Conservation (phyloP, 2,329 filamentous ascomycete species). For the Arthrobotrys sphaeroides region DNA sequence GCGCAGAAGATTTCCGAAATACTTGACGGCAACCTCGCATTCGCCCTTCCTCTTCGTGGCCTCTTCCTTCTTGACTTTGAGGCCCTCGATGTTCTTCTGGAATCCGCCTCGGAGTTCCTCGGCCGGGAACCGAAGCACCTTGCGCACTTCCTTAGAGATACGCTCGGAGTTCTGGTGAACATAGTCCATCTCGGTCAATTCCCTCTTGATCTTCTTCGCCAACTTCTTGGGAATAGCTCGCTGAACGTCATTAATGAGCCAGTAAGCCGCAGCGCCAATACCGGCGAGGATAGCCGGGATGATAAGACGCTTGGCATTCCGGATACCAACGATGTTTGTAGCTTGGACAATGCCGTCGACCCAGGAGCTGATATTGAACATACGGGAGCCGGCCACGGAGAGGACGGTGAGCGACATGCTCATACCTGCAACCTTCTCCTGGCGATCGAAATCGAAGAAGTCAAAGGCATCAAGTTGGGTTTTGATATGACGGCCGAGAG, state of each 20-base stretch:
- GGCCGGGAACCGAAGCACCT: conserved; percentile 86
- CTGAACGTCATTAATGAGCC: conserved; percentile 82
- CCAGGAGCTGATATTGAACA: conserved; percentile 87
- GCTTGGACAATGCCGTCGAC: conserved; percentile 85
- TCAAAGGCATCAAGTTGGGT: conserved; percentile 89
- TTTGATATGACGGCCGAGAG: conserved; percentile 82
- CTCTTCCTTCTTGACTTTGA: conserved; percentile 80
- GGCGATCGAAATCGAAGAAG: conserved; percentile 92
- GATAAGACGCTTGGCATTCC: conserved; percentile 81
- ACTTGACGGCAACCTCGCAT: conserved; percentile 86
- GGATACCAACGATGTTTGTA: conserved; percentile 79
- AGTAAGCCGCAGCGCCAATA: conserved; percentile 78
- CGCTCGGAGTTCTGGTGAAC: conserved; percentile 86
- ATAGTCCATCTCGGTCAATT: conserved; percentile 86
- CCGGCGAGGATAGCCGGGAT: conserved; percentile 82
- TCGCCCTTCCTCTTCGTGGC: conserved; percentile 82
- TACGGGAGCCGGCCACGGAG: conserved; percentile 81
- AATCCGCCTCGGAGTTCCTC: conserved; percentile 85
- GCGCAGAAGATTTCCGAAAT: conserved; percentile 85
- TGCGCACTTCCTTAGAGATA: conserved; percentile 85
- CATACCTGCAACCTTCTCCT: conserved; percentile 93
- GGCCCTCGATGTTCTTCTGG: conserved; percentile 83
- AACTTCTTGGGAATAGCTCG: conserved; percentile 86
- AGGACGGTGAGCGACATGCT: conserved; percentile 93
- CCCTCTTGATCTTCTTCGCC: conserved; percentile 81